Evolutionary conservation across 2,329 filamentous ascomycete species (phyloP).

Genomic region (Trichophyton verrucosum): DNA sequence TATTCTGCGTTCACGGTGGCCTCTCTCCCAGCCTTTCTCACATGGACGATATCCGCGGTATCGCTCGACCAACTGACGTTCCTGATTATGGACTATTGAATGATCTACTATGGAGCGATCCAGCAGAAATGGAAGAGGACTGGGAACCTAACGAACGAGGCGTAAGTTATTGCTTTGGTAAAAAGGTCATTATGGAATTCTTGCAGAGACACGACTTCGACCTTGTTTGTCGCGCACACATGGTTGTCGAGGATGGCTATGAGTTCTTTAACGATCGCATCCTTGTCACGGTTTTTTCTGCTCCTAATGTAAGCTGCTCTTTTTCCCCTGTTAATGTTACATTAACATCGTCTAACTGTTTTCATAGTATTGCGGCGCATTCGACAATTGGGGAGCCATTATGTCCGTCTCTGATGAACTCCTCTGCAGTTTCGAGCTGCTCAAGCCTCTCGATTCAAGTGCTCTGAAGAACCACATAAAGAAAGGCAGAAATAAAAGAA

Average conservation of each 20-base stretch:
- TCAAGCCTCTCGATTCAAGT: conserved; percentile 92
- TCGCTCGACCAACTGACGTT: conserved; percentile 89
- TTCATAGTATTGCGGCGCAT: conserved; percentile 84
- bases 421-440: conserved; percentile 89
- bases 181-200: conserved; percentile 96
- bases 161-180: conserved; percentile 96
- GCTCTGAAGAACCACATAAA: conserved; percentile 98
- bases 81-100: conserved; percentile 93
- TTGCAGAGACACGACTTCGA: conserved; percentile 92
- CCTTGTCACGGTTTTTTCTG: conserved; percentile 92
- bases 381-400: conserved; percentile 97
- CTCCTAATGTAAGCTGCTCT: conserved; percentile 69
- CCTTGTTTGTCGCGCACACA: conserved; percentile 90
- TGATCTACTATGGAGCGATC: conserved; percentile 93
- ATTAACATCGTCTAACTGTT: not conserved
- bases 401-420: conserved; percentile 95
- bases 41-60: conserved; percentile 97
- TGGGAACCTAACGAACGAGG: conserved; percentile 97
- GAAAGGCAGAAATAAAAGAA: conserved; percentile 87
- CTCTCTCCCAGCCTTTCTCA: conserved; percentile 83
- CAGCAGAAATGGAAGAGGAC: conserved; percentile 92
- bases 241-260: conserved; percentile 98
- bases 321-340: not conserved
- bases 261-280: conserved; percentile 96
- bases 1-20: conserved; percentile 93